Base-by-base conservation (phyloP, 345 rosid genomes). In the Eucalyptus marginata region DNA sequence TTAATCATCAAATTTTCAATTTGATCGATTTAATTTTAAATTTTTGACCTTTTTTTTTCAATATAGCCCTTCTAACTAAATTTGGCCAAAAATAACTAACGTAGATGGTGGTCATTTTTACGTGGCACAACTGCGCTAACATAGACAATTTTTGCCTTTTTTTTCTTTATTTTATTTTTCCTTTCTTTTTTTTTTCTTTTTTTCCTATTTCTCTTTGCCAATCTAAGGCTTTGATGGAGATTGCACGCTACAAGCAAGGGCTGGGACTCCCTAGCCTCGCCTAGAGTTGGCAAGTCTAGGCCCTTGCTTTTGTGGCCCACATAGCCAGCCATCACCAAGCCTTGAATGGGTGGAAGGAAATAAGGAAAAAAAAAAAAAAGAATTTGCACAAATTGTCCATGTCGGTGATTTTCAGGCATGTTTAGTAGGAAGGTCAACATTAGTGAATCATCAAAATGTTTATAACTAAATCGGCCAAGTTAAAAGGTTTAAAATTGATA, bases 111-210 rank as follows among this genome's bases (percentile, higher is more conserved):
- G 10, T n/a, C 20, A n/a, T 64, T 31, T 31, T 12, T 64, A 64
- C 0, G 0, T 7, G 36, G 5, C 1, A 64, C 17, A n/a, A 13
- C 0, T 5, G 2, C 18, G 0, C 18, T 64, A 62, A 64, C 1
- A 0, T 13, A 4, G 17, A 13, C 36, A 15, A 29, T 2, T 14
- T n/a, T 64, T 7, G 2, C 36, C 36, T 29, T 29, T 64, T 64
- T 12, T 29, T 7, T 13, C 0, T 4, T 0, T 29, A 6, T 2
- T 0, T 59, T 6, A 1, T 0, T 6, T 62, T 29, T 0, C 1
- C 13, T 29, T 54, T 18, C 6, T 50, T 51, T 51, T 16, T 1
- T 5, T 25, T 12, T 27, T 5, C 0, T 25, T 59, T 27, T 27
- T 59, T 27, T 12, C 14, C 31, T 59, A 59, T 59, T 59, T 59